Conservation (phyloP, 2,329 filamentous ascomycete species). For the Xylaria sp. region DNA sequence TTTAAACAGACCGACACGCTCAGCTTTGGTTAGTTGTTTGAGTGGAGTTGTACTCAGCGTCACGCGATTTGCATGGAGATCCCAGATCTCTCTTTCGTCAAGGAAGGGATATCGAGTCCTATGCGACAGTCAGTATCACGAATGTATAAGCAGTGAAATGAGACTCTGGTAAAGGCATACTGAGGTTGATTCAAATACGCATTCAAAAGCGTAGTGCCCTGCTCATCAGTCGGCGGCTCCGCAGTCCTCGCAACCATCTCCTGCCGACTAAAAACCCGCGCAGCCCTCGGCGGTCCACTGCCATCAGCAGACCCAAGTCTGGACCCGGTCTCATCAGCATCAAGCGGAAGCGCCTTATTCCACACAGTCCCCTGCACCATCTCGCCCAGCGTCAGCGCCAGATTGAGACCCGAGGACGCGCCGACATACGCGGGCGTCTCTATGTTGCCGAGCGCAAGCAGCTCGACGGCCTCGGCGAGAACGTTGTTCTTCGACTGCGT, state of each 20-base stretch:
- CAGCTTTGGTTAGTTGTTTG: conserved; percentile 31
- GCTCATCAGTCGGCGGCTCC: conserved; percentile 42
- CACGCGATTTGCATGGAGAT: conserved; percentile 38
- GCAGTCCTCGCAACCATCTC: conserved; percentile 39
- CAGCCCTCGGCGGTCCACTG: conserved; percentile 2
- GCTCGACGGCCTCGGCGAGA: conserved; percentile 42
- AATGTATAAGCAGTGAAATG: not conserved
- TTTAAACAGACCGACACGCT: conserved; percentile 45
- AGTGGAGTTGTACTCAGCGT: conserved; percentile 34
- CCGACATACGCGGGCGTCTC: conserved; percentile 47
- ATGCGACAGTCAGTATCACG: conserved; percentile 6
- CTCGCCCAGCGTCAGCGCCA: conserved; percentile 46
- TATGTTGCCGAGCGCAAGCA: conserved; percentile 40
- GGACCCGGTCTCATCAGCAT: conserved; percentile 10
- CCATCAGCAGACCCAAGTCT: conserved; percentile 10
- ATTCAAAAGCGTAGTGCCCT: conserved; percentile 40
- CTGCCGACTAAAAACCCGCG: conserved; percentile 33
- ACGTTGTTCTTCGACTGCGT: conserved; percentile 23
- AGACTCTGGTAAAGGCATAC: conserved; percentile 7
- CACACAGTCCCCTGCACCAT: conserved; percentile 51
- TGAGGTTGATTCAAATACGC: conserved; percentile 43
- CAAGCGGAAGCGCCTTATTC: conserved; percentile 42
- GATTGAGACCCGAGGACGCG: conserved; percentile 43
- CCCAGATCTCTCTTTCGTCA: conserved; percentile 41
- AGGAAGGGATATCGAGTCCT: conserved; percentile 45